phyloP scores from a whole-genome alignment of 116 monocot genomes.

The Thalassia testudinum region DNA sequence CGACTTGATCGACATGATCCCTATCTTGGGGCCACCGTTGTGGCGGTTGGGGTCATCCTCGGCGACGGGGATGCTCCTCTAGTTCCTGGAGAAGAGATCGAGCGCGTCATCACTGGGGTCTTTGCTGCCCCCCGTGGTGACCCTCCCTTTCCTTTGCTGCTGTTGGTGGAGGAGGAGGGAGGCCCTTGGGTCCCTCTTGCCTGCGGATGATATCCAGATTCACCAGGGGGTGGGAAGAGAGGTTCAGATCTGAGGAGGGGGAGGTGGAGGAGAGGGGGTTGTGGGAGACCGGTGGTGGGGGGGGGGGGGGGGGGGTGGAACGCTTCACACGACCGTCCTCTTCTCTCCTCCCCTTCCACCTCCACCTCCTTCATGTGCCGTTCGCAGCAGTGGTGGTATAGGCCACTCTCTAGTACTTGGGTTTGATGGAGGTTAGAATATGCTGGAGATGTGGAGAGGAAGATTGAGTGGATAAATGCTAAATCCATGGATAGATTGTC shows the following conservation, averaged over 20 bases:
- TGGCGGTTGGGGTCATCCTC: background rate
- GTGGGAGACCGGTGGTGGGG: background rate
- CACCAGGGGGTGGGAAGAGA: background rate
- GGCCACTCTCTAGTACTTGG: background rate
- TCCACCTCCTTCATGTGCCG: background rate
- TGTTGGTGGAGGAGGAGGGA: conserved; percentile 1
- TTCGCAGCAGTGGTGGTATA: too few species aligned
- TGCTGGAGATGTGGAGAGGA: too few species aligned
- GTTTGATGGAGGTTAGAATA: too few species aligned
- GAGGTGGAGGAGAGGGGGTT: background rate
- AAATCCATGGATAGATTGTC: too few species aligned
- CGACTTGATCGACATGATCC: conserved; percentile 3
- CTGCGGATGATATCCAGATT: background rate
- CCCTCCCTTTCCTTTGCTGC: background rate
- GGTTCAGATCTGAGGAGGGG: background rate
- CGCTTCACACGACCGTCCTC: background rate
- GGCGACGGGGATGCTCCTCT: conserved; percentile 3
- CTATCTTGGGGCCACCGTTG: conserved; percentile 4
- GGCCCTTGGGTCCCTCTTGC: background rate
- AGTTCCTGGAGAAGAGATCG: conserved; percentile 8
- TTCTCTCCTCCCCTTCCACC: background rate
- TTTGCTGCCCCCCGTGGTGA: background rate
- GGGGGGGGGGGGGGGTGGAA: background rate
- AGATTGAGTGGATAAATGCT: too few species aligned
- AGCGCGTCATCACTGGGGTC: background rate